Evolutionary conservation across 805 yeast species (phyloP).

Genomic region (Grigorovia transvaalensis): DNA sequence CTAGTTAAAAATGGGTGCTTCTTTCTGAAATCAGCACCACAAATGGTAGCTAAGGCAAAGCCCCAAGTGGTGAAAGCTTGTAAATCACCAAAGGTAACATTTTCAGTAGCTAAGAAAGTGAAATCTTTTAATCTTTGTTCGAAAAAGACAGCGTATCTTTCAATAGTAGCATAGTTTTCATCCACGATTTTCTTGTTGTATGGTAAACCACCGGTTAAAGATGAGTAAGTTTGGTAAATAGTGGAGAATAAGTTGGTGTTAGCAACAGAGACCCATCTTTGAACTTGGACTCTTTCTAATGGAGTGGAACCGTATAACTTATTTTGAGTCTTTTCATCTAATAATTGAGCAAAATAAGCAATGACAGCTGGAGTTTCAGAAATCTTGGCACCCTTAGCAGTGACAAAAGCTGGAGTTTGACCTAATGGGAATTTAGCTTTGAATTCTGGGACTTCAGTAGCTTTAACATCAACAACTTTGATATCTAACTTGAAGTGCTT

Average conservation of each 20-base stretch:
- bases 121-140: constrained; percentile 51
- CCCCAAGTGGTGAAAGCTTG: constrained; percentile 13
- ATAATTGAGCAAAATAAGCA: constrained; percentile 11
- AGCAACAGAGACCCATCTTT: constrained; percentile 68
- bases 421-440: constrained; percentile 49
- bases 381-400: constrained; percentile 65
- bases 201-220: constrained; percentile 52
- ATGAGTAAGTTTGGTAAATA: constrained; percentile 40
- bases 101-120: constrained; percentile 72
- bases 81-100: constrained; percentile 34
- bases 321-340: constrained; percentile 27
- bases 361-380: constrained; percentile 50
- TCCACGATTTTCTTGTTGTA: constrained; percentile 71
- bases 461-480: constrained; percentile 35
- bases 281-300: constrained; percentile 47
- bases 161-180: constrained; percentile 31
- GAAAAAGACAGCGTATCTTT: constrained; percentile 32
- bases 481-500: constrained; percentile 53
- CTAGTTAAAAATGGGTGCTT: constrained; percentile 54
- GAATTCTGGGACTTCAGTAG: constrained; percentile 23
- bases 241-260: constrained; percentile 53
- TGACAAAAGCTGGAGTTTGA: constrained; percentile 59
- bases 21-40: constrained; percentile 56
- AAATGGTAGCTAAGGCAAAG: constrained; percentile 36
- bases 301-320: constrained; percentile 53